These are phyloP conservation scores for Carex kokanica DNA, from an alignment of 176 grass and related monocot genomes.

Conservation along the genomic window DNA sequence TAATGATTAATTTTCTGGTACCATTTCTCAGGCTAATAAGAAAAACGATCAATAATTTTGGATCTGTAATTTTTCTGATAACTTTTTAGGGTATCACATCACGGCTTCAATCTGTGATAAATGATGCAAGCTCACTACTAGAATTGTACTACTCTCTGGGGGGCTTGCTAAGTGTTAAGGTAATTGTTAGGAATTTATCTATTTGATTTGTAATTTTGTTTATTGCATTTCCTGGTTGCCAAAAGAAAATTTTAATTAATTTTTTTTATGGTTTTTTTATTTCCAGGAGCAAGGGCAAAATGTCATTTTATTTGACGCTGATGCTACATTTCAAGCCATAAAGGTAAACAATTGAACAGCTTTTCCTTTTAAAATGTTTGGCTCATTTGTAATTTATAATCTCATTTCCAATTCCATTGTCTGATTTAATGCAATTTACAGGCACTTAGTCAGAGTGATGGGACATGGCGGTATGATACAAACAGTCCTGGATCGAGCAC, in stretches of 20 bases:
- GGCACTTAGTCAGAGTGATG: constrained; percentile 92
- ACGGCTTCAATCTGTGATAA: constrained; percentile 57
- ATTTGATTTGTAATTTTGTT: not conserved
- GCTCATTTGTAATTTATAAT: not conserved
- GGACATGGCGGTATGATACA: constrained; percentile 90
- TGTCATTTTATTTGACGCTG: constrained; percentile 50
- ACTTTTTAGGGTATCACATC: constrained; percentile 53
- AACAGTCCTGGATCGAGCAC: constrained; percentile 91
- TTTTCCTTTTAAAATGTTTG: not conserved
- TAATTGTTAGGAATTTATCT: constrained; percentile 17
- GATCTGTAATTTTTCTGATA: constrained; percentile 9
- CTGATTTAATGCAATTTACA: constrained; percentile 34
- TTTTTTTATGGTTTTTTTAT: not conserved
- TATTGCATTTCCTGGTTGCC: not conserved
- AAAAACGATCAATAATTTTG: not conserved
- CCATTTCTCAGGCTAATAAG: not conserved
- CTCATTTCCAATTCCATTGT: constrained; percentile 15
- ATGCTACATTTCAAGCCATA: constrained; percentile 80
- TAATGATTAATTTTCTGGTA: constrained; percentile 20
- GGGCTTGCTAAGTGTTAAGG: constrained; percentile 74
- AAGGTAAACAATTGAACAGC: constrained; percentile 47
- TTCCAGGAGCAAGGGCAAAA: constrained; percentile 66
- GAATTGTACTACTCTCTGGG: constrained; percentile 74
- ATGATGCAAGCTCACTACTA: constrained; percentile 67
- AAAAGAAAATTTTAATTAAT: not conserved